phyloP scores from a whole-genome alignment of 1,284 basidiomycete genomes.

The Wallemia mellicola region DNA sequence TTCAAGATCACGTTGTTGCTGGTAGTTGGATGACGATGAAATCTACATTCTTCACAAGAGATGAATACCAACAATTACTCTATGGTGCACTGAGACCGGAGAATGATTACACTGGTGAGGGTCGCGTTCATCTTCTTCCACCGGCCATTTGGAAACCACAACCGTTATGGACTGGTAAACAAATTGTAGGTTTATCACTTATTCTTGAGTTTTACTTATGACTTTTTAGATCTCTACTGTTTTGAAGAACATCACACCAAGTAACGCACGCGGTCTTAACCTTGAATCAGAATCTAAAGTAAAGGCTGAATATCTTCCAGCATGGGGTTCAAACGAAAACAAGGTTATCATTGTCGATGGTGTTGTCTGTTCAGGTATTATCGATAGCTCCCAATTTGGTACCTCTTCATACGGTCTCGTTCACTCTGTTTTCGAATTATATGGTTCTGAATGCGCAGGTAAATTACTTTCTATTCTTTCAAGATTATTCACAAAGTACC shows the following conservation, averaged over 20 bases:
- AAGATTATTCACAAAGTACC: slow-evolving; percentile 81
- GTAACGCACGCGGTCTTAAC: slow-evolving; percentile 32
- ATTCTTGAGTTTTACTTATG: slow-evolving; percentile 79
- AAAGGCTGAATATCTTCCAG: slow-evolving; percentile 34
- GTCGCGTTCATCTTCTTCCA: slow-evolving; percentile 54
- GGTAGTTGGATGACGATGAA: slow-evolving; percentile 90
- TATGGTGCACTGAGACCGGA: slow-evolving; percentile 97
- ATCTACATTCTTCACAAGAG: slow-evolving; percentile 78
- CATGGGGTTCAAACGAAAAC: slow-evolving; percentile 16
- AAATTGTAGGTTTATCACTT: slow-evolving; percentile 78
- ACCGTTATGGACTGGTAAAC: slow-evolving; percentile 93
- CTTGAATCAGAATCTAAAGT: slow-evolving; percentile 46
- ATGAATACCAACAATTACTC: slow-evolving; percentile 79
- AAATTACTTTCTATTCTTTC: slow-evolving; percentile 72
- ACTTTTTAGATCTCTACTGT: slow-evolving; percentile 75
- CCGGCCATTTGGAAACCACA: slow-evolving; percentile 91
- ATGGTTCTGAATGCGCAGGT: slow-evolving; percentile 59
- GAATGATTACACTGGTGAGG: slow-evolving; percentile 33
- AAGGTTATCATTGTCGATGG: slow-evolving; percentile 88
- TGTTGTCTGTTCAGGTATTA: slow-evolving; percentile 77
- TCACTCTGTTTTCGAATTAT: slow-evolving; percentile 91
- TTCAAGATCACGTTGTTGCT: slow-evolving; percentile 93
- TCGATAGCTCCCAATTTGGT: slow-evolving; percentile 95
- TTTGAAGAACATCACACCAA: slow-evolving; percentile 66
- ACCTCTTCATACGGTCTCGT: slow-evolving; percentile 78